These are phyloP conservation scores for Rhizomucor miehei DNA, from an alignment of 371 early-diverging fungal genomes.

Conservation along the genomic window DNA sequence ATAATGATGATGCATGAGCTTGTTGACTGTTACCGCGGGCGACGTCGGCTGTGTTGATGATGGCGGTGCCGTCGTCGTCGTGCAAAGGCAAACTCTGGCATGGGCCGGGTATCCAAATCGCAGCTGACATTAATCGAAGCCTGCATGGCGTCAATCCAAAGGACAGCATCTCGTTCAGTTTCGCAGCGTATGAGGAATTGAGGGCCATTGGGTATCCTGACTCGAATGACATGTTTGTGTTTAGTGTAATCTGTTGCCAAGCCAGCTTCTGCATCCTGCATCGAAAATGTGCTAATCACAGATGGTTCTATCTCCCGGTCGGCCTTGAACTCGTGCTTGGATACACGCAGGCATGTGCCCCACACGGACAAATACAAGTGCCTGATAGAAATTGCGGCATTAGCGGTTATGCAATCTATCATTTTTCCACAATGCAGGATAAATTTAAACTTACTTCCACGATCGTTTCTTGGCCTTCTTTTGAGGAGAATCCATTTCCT, in stretches of 20 bases:
- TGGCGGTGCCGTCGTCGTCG: slow-evolving; percentile 20
- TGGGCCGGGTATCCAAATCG: slow-evolving; percentile 34
- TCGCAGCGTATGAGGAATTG: slow-evolving; percentile 33
- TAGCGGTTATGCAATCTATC: not conserved
- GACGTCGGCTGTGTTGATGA: slow-evolving; percentile 19
- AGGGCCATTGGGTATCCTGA: slow-evolving; percentile 31
- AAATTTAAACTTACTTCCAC: slow-evolving; percentile 21
- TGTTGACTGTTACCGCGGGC: slow-evolving; percentile 10
- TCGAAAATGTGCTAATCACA: slow-evolving; percentile 23
- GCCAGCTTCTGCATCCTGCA: slow-evolving; percentile 35
- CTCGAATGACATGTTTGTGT: slow-evolving; percentile 34
- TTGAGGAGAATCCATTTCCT: slow-evolving; percentile 18
- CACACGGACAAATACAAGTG: slow-evolving; percentile 6
- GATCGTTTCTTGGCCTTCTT: slow-evolving; percentile 18
- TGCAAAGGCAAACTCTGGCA: slow-evolving; percentile 41
- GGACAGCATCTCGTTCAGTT: slow-evolving; percentile 15
- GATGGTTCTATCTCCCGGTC: not conserved
- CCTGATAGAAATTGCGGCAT: not conserved
- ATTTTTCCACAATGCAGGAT: not conserved
- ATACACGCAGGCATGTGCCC: slow-evolving; percentile 18
- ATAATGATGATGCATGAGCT: too few species aligned
- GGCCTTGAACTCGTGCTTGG: slow-evolving; percentile 15
- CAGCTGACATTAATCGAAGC: slow-evolving; percentile 37
- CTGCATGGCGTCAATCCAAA: slow-evolving; percentile 39
- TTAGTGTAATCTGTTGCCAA: slow-evolving; percentile 40